Evolutionary conservation across 352 stramenopile species (phyloP), one percentile per base, ranked within the genome.

Genomic region (Phytophthora megakarya): DNA sequence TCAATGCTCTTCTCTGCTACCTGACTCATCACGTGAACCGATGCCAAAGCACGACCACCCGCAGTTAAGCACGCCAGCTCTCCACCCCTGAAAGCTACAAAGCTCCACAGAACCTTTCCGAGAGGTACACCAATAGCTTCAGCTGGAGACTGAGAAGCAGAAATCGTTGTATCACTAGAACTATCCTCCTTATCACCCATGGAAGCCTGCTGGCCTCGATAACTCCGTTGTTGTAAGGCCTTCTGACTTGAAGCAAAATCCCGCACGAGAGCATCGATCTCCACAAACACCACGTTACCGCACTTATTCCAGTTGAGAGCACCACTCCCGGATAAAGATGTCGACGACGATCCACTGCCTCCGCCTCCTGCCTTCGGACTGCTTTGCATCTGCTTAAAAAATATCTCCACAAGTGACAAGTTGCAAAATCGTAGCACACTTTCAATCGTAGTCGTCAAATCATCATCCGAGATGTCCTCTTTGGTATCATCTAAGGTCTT

Each of bases 1-100:
- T 93, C 86, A 33, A 96, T 92, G 53, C 85, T 90, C 33, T 86
- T 85, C 59, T 96, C 88, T 0, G 84, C 70, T 7, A 94, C 81
- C 16, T 86, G 75, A 56, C 81, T 90, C 86, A 96, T 93, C 4
- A 92, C 76, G 23, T 92, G 75, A 12, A 96, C 88, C 0, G 82
- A 94, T 30, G 88, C 88, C 30, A 96, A 75, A 1, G 86, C 80
- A n/a, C 81, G 80, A 0, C 88, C 87, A 51, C 85, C 92, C 0
- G 78, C 83, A 7, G 76, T 67, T 8, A 96, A 54, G 32, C 84
- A 94, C 33, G 80, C 87, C 1, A 91, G 59, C 33, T 93, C 86
- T n/a, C 86, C 81, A n/a, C 81, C 81, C 33, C 84, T 80, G 55
- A 94, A 93, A 2, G 76, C 86, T 43, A 92, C 51, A 35, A 96